Conservation (phyloP, 31 red algal genomes). For the Asparagopsis taxiformis region DNA sequence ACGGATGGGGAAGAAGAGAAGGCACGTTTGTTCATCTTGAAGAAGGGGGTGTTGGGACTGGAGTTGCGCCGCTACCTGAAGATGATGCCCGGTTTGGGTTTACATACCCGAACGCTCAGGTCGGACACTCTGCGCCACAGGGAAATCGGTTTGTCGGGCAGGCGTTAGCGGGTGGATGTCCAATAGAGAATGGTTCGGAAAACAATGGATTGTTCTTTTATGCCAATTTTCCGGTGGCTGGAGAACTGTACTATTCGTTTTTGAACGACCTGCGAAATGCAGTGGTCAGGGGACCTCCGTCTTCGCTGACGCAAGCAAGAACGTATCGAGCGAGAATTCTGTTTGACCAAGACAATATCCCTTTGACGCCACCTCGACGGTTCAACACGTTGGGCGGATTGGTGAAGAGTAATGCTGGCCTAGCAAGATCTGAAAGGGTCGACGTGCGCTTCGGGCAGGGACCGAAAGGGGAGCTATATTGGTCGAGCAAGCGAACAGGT, state of each 20-base stretch:
- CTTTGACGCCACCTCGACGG: background rate
- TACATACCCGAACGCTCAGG: slow-evolving; percentile 4
- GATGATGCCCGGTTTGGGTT: slow-evolving; percentile 1
- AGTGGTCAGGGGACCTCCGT: background rate
- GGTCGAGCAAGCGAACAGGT: slow-evolving; percentile 11
- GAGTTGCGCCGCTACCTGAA: slow-evolving; percentile 1
- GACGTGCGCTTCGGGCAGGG: slow-evolving; percentile 13
- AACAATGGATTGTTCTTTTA: background rate
- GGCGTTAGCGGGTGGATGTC: slow-evolving; percentile 16
- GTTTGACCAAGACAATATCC: background rate
- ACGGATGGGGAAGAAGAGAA: slow-evolving; percentile 22
- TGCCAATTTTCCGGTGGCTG: slow-evolving; percentile 6
- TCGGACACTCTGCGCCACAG: slow-evolving; percentile 2
- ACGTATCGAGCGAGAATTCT: slow-evolving; percentile 2
- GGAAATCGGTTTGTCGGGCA: slow-evolving; percentile 9
- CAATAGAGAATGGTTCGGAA: slow-evolving; percentile 21
- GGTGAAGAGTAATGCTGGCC: background rate
- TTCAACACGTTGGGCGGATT: background rate
- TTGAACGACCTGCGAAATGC: background rate
- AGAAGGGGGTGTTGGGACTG: slow-evolving; percentile 12
- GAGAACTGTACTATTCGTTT: slow-evolving; percentile 11
- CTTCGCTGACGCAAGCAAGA: slow-evolving; percentile 1
- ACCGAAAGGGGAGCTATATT: slow-evolving; percentile 1
- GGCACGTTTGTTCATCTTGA: slow-evolving; percentile 20
- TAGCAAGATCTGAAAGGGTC: background rate